A percentile compares a stretch with the other conserved stretches of the same genome.
Conservation (phyloP, 164 flowering plant species). For the Macadamia integrifolia region DNA sequence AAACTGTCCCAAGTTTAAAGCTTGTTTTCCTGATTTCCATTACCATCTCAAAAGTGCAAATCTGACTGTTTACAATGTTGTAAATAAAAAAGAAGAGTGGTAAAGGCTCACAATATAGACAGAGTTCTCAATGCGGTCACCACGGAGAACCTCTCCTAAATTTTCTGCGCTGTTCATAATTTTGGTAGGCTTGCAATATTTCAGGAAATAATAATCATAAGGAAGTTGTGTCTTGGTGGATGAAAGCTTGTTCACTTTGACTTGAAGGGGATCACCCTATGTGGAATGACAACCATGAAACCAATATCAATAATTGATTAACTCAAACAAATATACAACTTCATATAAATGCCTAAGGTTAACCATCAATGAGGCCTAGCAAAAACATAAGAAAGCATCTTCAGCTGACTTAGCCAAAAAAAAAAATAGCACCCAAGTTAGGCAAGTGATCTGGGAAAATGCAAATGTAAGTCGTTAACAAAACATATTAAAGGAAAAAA, state of each 20-base stretch:
- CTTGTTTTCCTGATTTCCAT: background rate
- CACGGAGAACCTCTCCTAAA: slow-evolving; percentile 66
- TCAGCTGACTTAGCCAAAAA: too few relatives aligned
- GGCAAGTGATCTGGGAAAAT: too few relatives aligned
- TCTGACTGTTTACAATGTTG: background rate
- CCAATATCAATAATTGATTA: background rate
- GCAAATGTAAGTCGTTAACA: too few relatives aligned
- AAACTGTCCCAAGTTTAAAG: background rate
- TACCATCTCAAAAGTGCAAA: background rate
- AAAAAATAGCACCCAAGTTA: too few relatives aligned
- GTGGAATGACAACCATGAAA: background rate
- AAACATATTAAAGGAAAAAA: too few relatives aligned
- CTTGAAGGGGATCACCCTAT: slow-evolving; percentile 49
- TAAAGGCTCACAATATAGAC: slow-evolving; percentile 36
- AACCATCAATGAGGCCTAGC: too few relatives aligned
- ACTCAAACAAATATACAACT: slow-evolving; percentile 3
- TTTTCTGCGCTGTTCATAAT: slow-evolving; percentile 56
- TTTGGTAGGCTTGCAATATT: slow-evolving; percentile 41
- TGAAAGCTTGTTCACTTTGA: slow-evolving; percentile 65
- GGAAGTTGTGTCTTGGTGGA: slow-evolving; percentile 66
- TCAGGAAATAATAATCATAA: slow-evolving; percentile 52
- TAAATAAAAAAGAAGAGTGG: background rate
- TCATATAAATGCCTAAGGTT: too few relatives aligned
- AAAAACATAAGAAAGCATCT: too few relatives aligned
- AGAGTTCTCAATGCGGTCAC: slow-evolving; percentile 69